These are phyloP conservation scores for Sclerotinia glacialis DNA, from an alignment of 2,329 filamentous ascomycete species.

Conservation along the genomic window DNA sequence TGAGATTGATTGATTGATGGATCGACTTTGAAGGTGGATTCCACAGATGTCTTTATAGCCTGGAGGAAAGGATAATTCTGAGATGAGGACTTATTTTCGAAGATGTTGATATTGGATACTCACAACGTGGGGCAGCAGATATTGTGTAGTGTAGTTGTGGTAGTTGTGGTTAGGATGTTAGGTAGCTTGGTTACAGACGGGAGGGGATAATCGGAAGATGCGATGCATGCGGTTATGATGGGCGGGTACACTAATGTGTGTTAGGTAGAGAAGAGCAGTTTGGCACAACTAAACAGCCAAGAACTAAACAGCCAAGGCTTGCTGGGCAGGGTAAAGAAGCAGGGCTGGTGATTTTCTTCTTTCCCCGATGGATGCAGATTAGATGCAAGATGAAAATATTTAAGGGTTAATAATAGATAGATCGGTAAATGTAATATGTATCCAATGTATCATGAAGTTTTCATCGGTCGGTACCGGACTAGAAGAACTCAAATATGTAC, in stretches of 20 bases:
- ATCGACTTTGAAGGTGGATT: slow-evolving; percentile 15
- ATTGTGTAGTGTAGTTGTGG: too few species aligned
- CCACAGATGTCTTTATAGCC: slow-evolving; percentile 19
- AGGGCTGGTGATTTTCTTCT: slow-evolving; percentile 13
- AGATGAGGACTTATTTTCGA: not conserved
- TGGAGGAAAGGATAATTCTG: not conserved
- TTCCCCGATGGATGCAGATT: not conserved
- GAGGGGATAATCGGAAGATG: slow-evolving; percentile 14
- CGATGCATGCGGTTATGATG: slow-evolving; percentile 7
- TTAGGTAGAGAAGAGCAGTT: not conserved
- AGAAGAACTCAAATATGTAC: not conserved
- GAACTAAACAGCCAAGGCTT: too few species aligned
- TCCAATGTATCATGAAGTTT: not conserved
- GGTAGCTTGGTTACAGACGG: slow-evolving; percentile 1
- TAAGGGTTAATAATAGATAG: not conserved
- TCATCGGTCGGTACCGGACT: not conserved
- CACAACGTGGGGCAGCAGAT: slow-evolving; percentile 11
- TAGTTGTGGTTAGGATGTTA: not conserved
- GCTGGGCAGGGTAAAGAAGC: slow-evolving; percentile 4
- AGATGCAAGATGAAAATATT: not conserved
- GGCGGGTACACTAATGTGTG: not conserved
- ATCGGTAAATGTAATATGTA: too few species aligned
- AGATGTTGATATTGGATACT: not conserved
- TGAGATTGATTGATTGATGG: not conserved
- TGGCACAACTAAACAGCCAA: too few species aligned